Evolutionary conservation across 306 rosid species (phyloP).

Genomic region (Rosa multiflora): DNA sequence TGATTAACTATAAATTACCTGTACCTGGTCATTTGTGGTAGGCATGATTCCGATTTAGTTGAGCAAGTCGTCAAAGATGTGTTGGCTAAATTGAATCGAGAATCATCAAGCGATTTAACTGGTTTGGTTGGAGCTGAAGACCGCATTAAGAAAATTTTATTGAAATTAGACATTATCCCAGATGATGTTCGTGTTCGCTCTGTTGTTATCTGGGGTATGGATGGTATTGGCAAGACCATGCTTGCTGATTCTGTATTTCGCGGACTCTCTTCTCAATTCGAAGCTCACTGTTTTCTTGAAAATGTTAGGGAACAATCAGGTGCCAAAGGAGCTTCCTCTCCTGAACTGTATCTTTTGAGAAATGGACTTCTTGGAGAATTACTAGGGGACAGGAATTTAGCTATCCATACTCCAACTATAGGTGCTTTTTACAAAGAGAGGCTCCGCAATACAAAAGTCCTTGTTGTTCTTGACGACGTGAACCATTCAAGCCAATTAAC

Average conservation of each 20-base stretch:
- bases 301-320: neutral
- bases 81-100: neutral
- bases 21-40: neutral
- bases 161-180: neutral
- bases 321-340: neutral
- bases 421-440: neutral
- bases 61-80: neutral
- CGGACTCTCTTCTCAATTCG: neutral
- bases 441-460: neutral
- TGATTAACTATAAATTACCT: too few species aligned
- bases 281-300: neutral
- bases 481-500: slow-evolving; percentile 1
- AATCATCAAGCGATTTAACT: neutral
- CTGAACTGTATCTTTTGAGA: neutral
- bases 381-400: neutral
- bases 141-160: neutral
- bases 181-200: neutral
- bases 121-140: neutral
- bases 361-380: neutral
- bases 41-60: neutral
- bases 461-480: slow-evolving; percentile 21
- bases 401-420: neutral
- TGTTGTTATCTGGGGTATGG: neutral
- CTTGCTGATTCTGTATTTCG: neutral
- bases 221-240: neutral